Base-by-base conservation (phyloP, 441 rosid species). In the Hypseocharis bilobata region DNA sequence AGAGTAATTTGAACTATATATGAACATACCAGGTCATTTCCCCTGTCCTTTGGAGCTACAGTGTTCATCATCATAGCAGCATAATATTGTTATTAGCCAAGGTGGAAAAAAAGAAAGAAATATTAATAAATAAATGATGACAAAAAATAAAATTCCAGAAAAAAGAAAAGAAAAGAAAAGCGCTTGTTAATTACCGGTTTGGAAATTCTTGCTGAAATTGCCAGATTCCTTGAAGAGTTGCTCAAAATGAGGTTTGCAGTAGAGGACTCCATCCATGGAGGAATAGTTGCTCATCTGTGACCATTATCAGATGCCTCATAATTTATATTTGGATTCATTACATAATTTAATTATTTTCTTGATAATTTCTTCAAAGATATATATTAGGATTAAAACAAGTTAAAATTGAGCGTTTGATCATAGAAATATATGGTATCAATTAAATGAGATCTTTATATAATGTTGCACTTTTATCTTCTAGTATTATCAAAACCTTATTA, bases 191-290 rank as follows among this genome's bases (percentile, higher is more conserved):
- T 67, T 42, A 84, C 98, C 85, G 47, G 86, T 55, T 17, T 86
- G 96, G 54, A 92, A 92, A 72, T 88, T 92, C 86, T 90, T 92
- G 87, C 91, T 88, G 80, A 84, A 92, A 78, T 90, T 86, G 61
- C 97, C 98, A 74, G 96, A 86, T 80, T 92, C 98, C 80, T 90
- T 93, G 76, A 86, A 93, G 52, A 93, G 95, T 60, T 90, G 97
- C 79, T 90, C 98, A 55, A 93, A 93, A 72, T 93, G 98, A 65
- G 91, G 17, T 84, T 81, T 93, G 85, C 98, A 93, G 63, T 85
- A 93, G 34, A 93, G 75, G 63, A 93, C 87, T 63, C 97, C 98
- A 78, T 93, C 98, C 97, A 93, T 93, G 63, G 96, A 93, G 42
- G 96, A 90, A 82, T 93, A 93, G 82, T 85, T 88, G 80, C 95